A percentile compares a stretch with the other conserved stretches of the same genome.
phyloP scores from a whole-genome alignment of 768 basidiomycete genomes.

The Trametes cubensis region DNA sequence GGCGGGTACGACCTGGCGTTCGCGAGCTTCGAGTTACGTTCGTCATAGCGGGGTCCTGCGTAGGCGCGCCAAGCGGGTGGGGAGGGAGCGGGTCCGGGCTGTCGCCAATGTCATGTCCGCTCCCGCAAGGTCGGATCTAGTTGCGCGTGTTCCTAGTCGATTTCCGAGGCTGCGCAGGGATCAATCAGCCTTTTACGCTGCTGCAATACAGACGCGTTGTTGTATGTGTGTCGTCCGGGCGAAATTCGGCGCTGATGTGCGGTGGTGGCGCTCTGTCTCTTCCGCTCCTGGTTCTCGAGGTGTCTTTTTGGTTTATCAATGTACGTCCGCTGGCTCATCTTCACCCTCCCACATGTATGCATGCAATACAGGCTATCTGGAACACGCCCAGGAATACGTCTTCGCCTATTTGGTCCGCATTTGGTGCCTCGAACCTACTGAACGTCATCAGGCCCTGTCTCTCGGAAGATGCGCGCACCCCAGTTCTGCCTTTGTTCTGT shows the following conservation, averaged over 20 bases:
- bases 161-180: constrained; percentile 9
- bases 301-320: too few relatives aligned
- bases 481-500: neutral
- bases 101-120: too few relatives aligned
- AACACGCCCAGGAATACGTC: neutral
- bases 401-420: neutral
- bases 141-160: constrained; percentile 6
- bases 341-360: neutral
- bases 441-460: neutral
- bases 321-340: too few relatives aligned
- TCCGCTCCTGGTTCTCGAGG: neutral
- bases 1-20: constrained; percentile 90
- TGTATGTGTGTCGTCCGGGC: constrained; percentile 17
- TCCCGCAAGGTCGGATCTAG: neutral
- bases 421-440: neutral
- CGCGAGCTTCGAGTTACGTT: constrained; percentile 74
- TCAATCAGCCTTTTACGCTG: constrained; percentile 3
- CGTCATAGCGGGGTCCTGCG: constrained; percentile 8
- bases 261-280: constrained; percentile 13
- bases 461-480: constrained; percentile 9
- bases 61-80: too few relatives aligned
- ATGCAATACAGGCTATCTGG: neutral
- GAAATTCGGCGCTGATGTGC: too few relatives aligned
- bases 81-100: too few relatives aligned
- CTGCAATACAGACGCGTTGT: constrained; percentile 11